Base-by-base conservation (phyloP, 2,329 filamentous ascomycete species). In the Claviceps spartinae region DNA sequence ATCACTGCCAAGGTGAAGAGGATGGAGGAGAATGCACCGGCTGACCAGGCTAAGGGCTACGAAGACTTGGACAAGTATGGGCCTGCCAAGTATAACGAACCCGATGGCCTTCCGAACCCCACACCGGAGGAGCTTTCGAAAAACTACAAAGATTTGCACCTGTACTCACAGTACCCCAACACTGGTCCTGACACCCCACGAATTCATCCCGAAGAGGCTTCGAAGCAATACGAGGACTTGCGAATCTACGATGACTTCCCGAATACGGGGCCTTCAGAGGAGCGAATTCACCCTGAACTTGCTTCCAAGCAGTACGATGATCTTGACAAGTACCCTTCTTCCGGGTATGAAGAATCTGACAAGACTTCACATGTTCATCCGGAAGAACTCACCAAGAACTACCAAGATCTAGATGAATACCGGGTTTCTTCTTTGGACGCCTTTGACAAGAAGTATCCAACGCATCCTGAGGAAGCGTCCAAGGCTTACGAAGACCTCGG, bases 351-450 rank as follows among this genome's bases (percentile, higher is more conserved):
- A 49, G 64, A 67, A 52, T 55, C 57, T 3, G 40, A 53, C 3
- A 53, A 57, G 44, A 59, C 54, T 2, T 54, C 58, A 20, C 61
- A 65, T 20, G 52, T 63, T n/a, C 65, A 67, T n/a, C 62, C 68
- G 9, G 69, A 70, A 54, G 67, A 69, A 54, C 55, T 63, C 45
- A 65, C 65, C 26, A 71, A 70, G 52, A 56, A 61, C 5, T 70
- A 73, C 44, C 60, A 64, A 8, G 72, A 76, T 51, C 63, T 75
- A 48, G 61, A 63, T 50, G 62, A 67, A 52, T 75, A 76, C 55
- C 58, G 59, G n/a, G 59, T 61, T 1, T 56, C 57, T 20, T 54
- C 55, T 4, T 66, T 68, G 49, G 64, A 64, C 40, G 59, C 61
- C 2, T 49, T 55, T 7, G 56, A 60, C 36, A 58, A 53, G 46